Evolutionary conservation across 345 rosid genomes (phyloP), one percentile per base, ranked within the genome.

Genomic region (Euphorbia pulcherrima): DNA sequence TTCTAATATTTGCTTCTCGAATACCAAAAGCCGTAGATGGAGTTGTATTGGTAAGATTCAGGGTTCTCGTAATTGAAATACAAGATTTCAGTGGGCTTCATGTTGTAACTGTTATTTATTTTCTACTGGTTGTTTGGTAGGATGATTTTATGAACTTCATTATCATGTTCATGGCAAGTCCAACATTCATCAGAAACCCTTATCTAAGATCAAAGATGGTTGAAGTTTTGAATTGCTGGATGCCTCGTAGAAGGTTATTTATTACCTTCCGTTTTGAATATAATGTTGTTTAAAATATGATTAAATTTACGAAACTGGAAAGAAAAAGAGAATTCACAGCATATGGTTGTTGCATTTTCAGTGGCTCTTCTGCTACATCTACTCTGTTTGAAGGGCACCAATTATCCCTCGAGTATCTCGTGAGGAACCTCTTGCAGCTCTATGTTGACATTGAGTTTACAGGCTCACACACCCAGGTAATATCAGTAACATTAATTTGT

Each of bases 391-490:
- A 95, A 72, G 99, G 97, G 68, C 97, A 95, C 77, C 97, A 83
- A 74, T 71, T 95, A 77, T 87, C 99, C 33, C 90, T 92, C 27
- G 86, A 92, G 75, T 90, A 88, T 82, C 97, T 95, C 77, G 97
- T 95, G 72, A 86, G 97, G 83, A 95, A 95, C 72, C 93, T 95
- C 71, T 84, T 95, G 83, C 92, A 92, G 89, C 84, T 92, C 52
- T 95, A 95, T 87, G 99, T 95, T 76, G 99, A 95, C 77, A 95
- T 95, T 67, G 99, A 95, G 86, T 92, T 95, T 87, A 95, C 97
- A 6, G 97, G 99, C 65, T 88, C 97, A 72, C 97, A 92, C 79
- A 95, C 96, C 33, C 99, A 92, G 99, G 99, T 95, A 74, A 81
- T 29, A 56, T 64, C 51, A 46, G 11, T 40, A 37, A 24, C 44